A percentile compares a stretch with the other conserved stretches of the same genome.
phyloP scores from a whole-genome alignment of 768 basidiomycete genomes.

The Leccinum subtestaceum region DNA sequence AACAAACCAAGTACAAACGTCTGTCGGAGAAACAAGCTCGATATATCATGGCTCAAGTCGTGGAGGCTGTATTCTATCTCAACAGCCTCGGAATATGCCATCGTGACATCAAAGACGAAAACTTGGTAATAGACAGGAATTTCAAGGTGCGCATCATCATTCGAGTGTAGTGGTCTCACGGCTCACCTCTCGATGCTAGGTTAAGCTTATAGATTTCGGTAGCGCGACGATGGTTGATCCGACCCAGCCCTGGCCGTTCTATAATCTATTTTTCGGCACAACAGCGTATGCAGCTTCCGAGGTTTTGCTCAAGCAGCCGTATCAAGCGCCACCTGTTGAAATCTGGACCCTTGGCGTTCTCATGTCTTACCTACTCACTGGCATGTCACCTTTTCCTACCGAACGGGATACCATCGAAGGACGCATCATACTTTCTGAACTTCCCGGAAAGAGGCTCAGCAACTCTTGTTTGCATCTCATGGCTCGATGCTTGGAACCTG shows the following conservation, averaged over 20 bases:
- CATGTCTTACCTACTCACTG: constrained; percentile 91
- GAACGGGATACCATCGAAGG: constrained; percentile 76
- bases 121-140: constrained; percentile 74
- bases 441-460: constrained; percentile 38
- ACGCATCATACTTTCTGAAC: constrained; percentile 50
- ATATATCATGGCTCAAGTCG: constrained; percentile 84
- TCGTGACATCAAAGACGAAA: constrained; percentile 97
- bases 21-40: constrained; percentile 77
- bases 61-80: constrained; percentile 80
- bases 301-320: constrained; percentile 81
- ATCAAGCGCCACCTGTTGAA: constrained; percentile 92
- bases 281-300: constrained; percentile 96
- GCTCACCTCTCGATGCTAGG: constrained; percentile 41
- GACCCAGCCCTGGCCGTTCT: constrained; percentile 56
- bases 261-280: constrained; percentile 86
- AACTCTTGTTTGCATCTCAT: constrained; percentile 58
- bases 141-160: constrained; percentile 50
- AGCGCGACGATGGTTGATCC: constrained; percentile 78
- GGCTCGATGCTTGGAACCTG: constrained; percentile 77
- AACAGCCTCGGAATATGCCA: constrained; percentile 84
- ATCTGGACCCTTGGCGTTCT: constrained; percentile 96
- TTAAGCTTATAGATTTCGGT: constrained; percentile 96
- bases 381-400: constrained; percentile 89
- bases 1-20: constrained; percentile 76
- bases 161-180: neutral